Conservation (phyloP, 1,284 basidiomycete species). For the Gomphus bonarii region DNA sequence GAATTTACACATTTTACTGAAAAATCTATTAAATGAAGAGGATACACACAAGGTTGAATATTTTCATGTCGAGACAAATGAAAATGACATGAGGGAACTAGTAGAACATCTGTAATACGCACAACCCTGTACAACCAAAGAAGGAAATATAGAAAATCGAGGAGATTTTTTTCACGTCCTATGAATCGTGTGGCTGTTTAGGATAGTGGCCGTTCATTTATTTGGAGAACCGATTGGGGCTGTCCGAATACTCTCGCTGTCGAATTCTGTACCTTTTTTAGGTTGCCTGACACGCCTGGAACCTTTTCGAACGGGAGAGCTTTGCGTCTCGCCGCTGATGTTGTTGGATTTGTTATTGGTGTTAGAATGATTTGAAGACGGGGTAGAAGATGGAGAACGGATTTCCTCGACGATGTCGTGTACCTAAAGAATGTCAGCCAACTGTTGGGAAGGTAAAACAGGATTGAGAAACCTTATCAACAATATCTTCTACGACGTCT, state of each 20-base stretch:
- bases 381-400: neutral
- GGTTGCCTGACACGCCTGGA: neutral
- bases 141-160: neutral
- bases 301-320: neutral
- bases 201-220: neutral
- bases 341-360: neutral
- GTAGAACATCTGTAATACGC: neutral
- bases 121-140: no score
- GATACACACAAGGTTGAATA: no score
- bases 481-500: constrained; percentile 7
- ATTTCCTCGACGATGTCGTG: constrained; percentile 3
- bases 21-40: no score
- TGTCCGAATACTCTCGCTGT: neutral
- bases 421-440: neutral
- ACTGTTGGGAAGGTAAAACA: neutral
- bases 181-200: neutral
- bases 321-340: no score
- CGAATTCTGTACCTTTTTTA: neutral
- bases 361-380: neutral
- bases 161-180: neutral
- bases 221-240: neutral
- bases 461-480: neutral
- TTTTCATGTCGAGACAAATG: neutral
- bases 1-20: neutral
- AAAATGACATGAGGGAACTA: neutral